Base-by-base conservation (phyloP, 306 rosid genomes). In the Casuarina equisetifolia region DNA sequence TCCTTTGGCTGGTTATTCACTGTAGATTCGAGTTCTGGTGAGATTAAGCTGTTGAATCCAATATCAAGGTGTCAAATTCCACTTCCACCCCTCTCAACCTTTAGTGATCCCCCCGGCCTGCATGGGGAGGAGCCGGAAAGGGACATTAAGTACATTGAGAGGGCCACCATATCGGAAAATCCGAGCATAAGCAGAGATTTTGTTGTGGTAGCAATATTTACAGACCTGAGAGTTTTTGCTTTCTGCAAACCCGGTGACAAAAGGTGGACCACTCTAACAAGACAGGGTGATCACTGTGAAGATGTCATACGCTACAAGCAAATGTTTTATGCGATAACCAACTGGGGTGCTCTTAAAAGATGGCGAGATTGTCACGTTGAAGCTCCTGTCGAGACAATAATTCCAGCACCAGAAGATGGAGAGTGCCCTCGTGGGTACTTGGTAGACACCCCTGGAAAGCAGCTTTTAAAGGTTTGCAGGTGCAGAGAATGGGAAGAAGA, bases 1-100 rank as follows among this genome's bases (percentile, higher is more conserved):
- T 48, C 74, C 20, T 70, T 16, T 48, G 74, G 74, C 42, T 70
- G 52, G 32, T 70, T 70, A n/a, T 49, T 70, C 25, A 49, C 43
- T 1, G 74, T 70, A 25, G 58, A 70, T 46, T 46, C 50, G 9
- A 46, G 2, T 48, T 46, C 74, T 10, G 40, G 39, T 2, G 16
- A 48, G 32, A 49, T 70, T 15, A 13, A 12, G 13, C 15, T 48
- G 25, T n/a, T 70, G 25, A 70, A 19, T 36, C 62, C 46, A 10
- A 20, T 66, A 9, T 3, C 45, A 4, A 39, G 2, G 15, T 9
- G 48, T 46, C 8, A 48, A 36, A 15, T 35, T 32, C 39, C 32
- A 19, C 63, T 50, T 12, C 75, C 62, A 13, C 61, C 46, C 13
- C 62, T 35, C 45, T 32, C 62, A 10, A 32, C 13, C 12, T 50